Base-by-base conservation (phyloP, 2,329 filamentous ascomycete genomes). In the Bipolaris gigantea region DNA sequence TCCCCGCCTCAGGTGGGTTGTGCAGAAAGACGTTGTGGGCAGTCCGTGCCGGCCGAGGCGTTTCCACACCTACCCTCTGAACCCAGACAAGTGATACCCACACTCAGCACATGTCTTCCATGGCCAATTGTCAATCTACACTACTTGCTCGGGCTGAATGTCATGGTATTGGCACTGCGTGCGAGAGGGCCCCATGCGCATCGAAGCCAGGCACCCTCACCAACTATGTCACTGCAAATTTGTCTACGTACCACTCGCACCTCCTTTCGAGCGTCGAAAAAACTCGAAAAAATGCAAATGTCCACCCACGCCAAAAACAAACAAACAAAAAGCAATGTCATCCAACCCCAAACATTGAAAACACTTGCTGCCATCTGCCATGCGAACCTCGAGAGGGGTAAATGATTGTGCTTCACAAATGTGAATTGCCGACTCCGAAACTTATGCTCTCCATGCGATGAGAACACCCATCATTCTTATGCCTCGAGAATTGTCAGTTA, bases 381-480 rank as follows among this genome's bases (percentile, higher is more conserved):
- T 23, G 45, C 27, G 40, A 32, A 2, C 21, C 25, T 8, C 30
- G 7, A 18, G 27, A 43, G 25, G 45, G 34, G 55, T 15, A 15
- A 15, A 9, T 3, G 4, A 36, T 27, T 8, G 7, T 35, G 7
- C 3, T 18, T 36, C 15, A 36, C 36, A 38, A 36, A 44, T 48
- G 25, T 50, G 55, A 11, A 67, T 33, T 38, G 4, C n/a, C 16
- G 19, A 11, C 23, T 27, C 23, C 42, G 13, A 23, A 27, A 15
- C 36, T 36, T 45, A 21, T 13, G 18, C 48, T 33, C n/a, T 69
- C 53, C 23, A 59, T 56, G 21, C 88, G 81, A 64, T 84, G 87
- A 11, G 87, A 83, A 69, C 89, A 92, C 13, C 89, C 88, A 64
- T 91, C 88, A 72, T 89, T 87, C 79, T 88, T 85, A 64, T 92